A percentile compares a stretch with the other conserved stretches of the same genome.
These are phyloP conservation scores for Metarhizium robertsii DNA, from an alignment of 2,329 filamentous ascomycete genomes.

Conservation along the genomic window DNA sequence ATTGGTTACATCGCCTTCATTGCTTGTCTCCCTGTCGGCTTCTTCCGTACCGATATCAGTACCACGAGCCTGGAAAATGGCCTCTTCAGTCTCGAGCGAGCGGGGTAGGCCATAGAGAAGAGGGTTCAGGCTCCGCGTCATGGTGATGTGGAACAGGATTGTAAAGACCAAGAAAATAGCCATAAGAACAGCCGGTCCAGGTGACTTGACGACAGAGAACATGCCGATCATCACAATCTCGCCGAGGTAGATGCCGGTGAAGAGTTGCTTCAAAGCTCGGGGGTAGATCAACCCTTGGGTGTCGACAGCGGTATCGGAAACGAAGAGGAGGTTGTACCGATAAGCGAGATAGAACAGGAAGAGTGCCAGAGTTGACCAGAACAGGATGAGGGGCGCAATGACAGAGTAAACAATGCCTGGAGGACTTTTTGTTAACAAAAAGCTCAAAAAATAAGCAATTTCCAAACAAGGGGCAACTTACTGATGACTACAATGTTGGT, in stretches of 20 bases:
- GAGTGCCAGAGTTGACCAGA: conserved; percentile 70
- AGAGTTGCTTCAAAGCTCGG: conserved; percentile 77
- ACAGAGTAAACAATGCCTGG: conserved; percentile 66
- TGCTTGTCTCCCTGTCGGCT: conserved; percentile 7
- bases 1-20: conserved; percentile 1
- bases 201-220: conserved; percentile 58
- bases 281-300: conserved; percentile 85
- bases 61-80: conserved; percentile 23
- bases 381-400: conserved; percentile 74
- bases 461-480: conserved; percentile 17
- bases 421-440: neutral
- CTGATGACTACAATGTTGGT: conserved; percentile 66
- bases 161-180: conserved; percentile 67
- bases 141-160: conserved; percentile 63
- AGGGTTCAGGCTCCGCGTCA: conserved; percentile 61
- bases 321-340: conserved; percentile 79
- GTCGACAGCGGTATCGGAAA: conserved; percentile 69
- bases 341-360: conserved; percentile 75
- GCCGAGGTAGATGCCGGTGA: conserved; percentile 71
- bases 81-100: conserved; percentile 38
- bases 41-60: conserved; percentile 14
- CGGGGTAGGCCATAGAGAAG: conserved; percentile 64
- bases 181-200: conserved; percentile 68
- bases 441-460: conserved; percentile 10
- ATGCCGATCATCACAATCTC: conserved; percentile 75